Evolutionary conservation across 768 basidiomycete species (phyloP), one percentile per base, ranked within the genome.

Genomic region (Paxillus ammoniavirescens): DNA sequence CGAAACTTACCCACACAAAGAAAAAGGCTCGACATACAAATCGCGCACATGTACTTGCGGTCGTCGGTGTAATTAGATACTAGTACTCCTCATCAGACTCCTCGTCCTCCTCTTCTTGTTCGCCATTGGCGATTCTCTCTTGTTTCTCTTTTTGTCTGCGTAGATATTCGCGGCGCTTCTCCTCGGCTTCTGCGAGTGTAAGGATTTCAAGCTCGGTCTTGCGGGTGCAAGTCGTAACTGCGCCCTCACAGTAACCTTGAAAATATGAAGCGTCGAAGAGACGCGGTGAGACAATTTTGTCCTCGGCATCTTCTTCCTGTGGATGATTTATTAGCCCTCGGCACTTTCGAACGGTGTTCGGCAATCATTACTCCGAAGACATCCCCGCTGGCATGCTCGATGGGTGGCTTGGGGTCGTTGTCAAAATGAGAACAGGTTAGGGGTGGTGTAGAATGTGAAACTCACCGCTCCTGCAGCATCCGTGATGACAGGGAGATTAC

Each of bases 231-330:
- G 67, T 69, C 8, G 50, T 55, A 15, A 69, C 12, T 31, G 59
- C 61, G 49, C 66, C 61, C 33, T 63, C 38, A 43, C 62, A 62
- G 30, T 63, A 71, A 10, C 56, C 57, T 47, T 49, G 51, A 38
- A 71, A 71, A 28, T 61, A 62, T 8, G 63, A 54, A 8, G 37
- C 26, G 8, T 60, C 53, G 15, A 61, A 66, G 21, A 71, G 36
- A 13, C 61, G 59, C 5, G 49, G 38, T 2, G 64, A 28, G 3
- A 65, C 56, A 0, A 8, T 54, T 47, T 69, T 67, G 0, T 68
- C 62, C 8, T 65, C 60, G 10, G 63, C 50, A 0, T 62, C 62
- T 7, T 47, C 5, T 48, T 64, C 69, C 69, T 68, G 42, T 15
- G 12, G n/a, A 18, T 5, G 23, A 3, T 18, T 2, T 13, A n/a